Percentiles rank a stretch among this genome's conserved stretches.
These are phyloP conservation scores for Alternaria panax DNA, from an alignment of 2,329 filamentous ascomycete genomes.

Conservation along the genomic window DNA sequence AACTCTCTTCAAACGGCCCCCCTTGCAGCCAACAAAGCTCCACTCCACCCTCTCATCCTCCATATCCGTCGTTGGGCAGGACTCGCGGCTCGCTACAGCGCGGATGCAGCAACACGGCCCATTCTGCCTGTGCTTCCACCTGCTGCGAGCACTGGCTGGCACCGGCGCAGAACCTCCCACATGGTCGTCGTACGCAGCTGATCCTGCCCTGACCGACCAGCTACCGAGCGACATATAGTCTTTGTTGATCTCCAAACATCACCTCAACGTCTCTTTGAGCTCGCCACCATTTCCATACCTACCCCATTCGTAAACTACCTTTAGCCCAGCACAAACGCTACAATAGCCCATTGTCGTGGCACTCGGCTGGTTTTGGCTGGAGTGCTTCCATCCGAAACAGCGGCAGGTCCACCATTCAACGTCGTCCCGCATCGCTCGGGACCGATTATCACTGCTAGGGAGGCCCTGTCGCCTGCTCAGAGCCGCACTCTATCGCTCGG, in stretches of 20 bases:
- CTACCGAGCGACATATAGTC: conserved; percentile 23
- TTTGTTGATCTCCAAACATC: conserved; percentile 15
- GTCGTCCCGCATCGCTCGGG: conserved; percentile 37
- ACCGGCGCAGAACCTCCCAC: conserved; percentile 29
- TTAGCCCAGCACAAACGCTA: conserved; percentile 30
- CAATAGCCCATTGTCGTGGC: conserved; percentile 36
- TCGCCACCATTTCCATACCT: conserved; percentile 20
- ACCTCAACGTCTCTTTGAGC: conserved; percentile 19
- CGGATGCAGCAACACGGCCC: conserved; percentile 31
- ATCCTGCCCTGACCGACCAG: conserved; percentile 27
- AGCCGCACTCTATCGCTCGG: conserved; percentile 48
- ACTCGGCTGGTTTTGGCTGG: conserved; percentile 27
- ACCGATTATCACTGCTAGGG: conserved; percentile 31
- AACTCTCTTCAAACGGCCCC: conserved; percentile 7
- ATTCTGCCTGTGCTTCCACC: conserved; percentile 25
- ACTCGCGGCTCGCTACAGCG: conserved; percentile 33
- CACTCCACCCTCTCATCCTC: conserved; percentile 21
- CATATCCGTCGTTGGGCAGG: conserved; percentile 29
- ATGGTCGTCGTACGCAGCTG: conserved; percentile 28
- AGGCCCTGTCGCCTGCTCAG: conserved; percentile 40
- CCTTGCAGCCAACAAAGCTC: conserved; percentile 11
- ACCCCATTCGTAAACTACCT: conserved; percentile 8
- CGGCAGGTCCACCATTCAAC: conserved; percentile 41
- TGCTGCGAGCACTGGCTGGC: conserved; percentile 26
- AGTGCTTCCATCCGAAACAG: conserved; percentile 34